Percentiles rank a stretch among this genome's conserved stretches.
phyloP scores from a whole-genome alignment of 139 green algal genomes.

The Pseudopediastrum boryanum region DNA sequence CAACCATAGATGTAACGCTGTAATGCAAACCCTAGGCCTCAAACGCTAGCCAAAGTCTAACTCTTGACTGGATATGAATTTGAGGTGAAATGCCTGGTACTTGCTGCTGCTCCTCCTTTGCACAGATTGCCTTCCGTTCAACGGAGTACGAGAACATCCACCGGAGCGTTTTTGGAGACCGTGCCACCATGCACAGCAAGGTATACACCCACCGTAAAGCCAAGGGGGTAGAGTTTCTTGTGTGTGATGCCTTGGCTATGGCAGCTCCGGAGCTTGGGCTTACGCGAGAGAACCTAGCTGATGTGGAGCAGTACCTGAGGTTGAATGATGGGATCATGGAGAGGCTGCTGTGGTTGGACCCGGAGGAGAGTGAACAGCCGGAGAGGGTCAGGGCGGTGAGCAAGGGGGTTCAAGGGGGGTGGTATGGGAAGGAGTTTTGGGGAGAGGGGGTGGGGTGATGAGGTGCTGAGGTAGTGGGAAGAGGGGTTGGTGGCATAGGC shows the following conservation, averaged over 20 bases:
- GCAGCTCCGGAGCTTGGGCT: constrained; percentile 68
- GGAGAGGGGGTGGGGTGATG: no score
- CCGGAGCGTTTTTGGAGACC: constrained; percentile 71
- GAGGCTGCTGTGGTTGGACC: constrained; percentile 27
- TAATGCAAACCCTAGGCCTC: no score
- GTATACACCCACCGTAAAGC: constrained; percentile 78
- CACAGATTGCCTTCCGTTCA: constrained; percentile 82
- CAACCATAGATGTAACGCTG: no score
- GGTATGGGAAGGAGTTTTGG: no score
- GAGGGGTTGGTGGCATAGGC: no score
- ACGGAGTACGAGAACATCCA: constrained; percentile 80
- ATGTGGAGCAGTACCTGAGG: constrained; percentile 56
- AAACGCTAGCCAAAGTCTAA: no score
- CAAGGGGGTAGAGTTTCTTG: constrained; percentile 80
- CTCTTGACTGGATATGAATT: no score
- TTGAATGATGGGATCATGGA: constrained; percentile 78
- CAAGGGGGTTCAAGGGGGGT: background rate
- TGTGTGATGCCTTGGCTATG: constrained; percentile 79
- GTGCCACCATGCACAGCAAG: constrained; percentile 71
- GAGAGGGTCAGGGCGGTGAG: constrained; percentile 23
- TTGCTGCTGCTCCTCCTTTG: no score
- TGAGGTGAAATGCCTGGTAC: no score
- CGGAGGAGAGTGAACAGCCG: background rate
- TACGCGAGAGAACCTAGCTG: constrained; percentile 48
- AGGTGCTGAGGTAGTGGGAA: no score